phyloP scores from a whole-genome alignment of 257 asterid genomes.

The Capsicum baccatum region DNA sequence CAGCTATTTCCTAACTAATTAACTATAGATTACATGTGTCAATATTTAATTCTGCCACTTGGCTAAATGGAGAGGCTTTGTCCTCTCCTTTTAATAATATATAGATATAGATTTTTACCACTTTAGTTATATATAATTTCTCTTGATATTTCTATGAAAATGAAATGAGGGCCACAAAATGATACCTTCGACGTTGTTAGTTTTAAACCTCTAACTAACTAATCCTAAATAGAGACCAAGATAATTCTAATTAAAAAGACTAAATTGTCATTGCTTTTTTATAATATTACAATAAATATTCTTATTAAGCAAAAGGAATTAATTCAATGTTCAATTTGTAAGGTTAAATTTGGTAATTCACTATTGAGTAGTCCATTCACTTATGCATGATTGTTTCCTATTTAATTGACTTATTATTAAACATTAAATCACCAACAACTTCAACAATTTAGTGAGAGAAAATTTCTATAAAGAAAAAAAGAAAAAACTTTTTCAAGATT shows the following conservation, averaged over 20 bases:
- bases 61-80: too few species aligned
- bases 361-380: background rate
- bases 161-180: background rate
- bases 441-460: background rate
- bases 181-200: too few species aligned
- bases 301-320: background rate
- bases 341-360: constrained; percentile 17
- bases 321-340: background rate
- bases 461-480: too few species aligned
- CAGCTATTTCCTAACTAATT: too few species aligned
- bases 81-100: too few species aligned
- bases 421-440: background rate
- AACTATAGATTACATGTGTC: too few species aligned
- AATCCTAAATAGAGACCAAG: background rate
- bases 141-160: background rate
- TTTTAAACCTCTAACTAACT: background rate
- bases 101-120: too few species aligned
- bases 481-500: background rate
- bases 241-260: background rate
- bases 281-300: background rate
- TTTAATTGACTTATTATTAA: background rate
- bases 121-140: too few species aligned
- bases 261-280: background rate
- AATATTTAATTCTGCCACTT: too few species aligned
- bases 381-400: constrained; percentile 13